Conservation (phyloP, 2,329 filamentous ascomycete genomes). For the Chaetomium sp. region DNA sequence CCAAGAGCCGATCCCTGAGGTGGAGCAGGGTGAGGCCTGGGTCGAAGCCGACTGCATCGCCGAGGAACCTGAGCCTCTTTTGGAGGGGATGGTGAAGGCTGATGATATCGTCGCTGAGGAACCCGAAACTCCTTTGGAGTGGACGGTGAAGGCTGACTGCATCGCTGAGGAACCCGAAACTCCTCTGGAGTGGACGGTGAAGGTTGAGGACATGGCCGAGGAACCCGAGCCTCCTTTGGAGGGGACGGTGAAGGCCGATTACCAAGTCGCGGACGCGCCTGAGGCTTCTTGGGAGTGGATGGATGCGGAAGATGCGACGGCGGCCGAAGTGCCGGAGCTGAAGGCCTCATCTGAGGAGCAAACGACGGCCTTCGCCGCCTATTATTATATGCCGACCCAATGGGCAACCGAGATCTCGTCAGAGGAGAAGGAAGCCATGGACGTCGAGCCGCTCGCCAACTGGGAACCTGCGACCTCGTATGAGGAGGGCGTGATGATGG, state of each 20-base stretch:
- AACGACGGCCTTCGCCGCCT: neutral
- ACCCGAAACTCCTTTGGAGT: slow-evolving; percentile 6
- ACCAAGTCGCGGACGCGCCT: neutral
- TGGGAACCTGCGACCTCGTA: neutral
- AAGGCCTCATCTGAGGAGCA: neutral
- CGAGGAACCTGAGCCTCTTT: neutral
- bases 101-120: slow-evolving; percentile 1
- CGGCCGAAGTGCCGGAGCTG: neutral
- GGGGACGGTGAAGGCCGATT: neutral
- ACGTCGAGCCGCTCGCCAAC: neutral
- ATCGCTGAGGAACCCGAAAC: slow-evolving; percentile 1
- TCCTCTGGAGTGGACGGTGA: neutral
- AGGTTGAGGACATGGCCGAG: slow-evolving; percentile 1
- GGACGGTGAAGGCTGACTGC: neutral
- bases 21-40: neutral
- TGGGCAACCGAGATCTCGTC: neutral
- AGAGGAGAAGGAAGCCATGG: slow-evolving; percentile 3
- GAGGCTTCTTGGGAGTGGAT: neutral
- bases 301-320: neutral
- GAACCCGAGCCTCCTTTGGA: slow-evolving; percentile 6
- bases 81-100: slow-evolving; percentile 5
- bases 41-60: neutral
- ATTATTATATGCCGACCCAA: neutral
- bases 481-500: neutral
- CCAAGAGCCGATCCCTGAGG: neutral